Evolutionary conservation across 108 stramenopile species (phyloP).

Genomic region (Fragilaria radians): DNA sequence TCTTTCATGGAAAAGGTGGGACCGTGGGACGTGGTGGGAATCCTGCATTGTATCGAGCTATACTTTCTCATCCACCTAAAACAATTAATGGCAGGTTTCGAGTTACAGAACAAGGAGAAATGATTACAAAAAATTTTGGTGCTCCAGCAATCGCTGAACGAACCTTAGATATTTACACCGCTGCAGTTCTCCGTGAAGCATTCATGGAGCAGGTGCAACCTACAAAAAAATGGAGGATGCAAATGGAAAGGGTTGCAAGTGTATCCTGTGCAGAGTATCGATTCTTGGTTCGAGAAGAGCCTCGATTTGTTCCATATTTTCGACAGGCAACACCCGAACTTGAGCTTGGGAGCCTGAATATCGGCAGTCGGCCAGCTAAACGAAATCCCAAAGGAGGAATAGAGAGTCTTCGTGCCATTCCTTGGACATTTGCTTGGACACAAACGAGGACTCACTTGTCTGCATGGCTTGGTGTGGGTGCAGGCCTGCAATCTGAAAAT

Average conservation of each 20-base stretch:
- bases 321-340: conserved; percentile 95
- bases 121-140: conserved; percentile 98
- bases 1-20: conserved; percentile 98
- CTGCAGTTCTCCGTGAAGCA: conserved; percentile 85
- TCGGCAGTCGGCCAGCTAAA: conserved; percentile 93
- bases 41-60: conserved; percentile 72
- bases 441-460: conserved; percentile 92
- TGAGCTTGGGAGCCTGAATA: conserved; percentile 86
- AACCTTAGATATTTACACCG: conserved; percentile 94
- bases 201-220: conserved; percentile 72
- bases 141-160: conserved; percentile 80
- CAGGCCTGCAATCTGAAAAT: conserved; percentile 56
- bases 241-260: conserved; percentile 80
- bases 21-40: conserved; percentile 97
- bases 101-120: conserved; percentile 98
- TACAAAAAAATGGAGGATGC: conserved; percentile 61
- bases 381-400: conserved; percentile 95
- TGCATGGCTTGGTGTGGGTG: conserved; percentile 97
- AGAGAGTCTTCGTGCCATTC: conserved; percentile 93
- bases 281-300: conserved; percentile 77
- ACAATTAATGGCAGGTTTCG: conserved; percentile 98
- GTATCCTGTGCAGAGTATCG: conserved; percentile 81
- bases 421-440: conserved; percentile 98
- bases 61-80: conserved; percentile 89
- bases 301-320: conserved; percentile 95